These are phyloP conservation scores for Xylariaceae sp. DNA, from an alignment of 2,329 filamentous ascomycete species.

Conservation along the genomic window DNA sequence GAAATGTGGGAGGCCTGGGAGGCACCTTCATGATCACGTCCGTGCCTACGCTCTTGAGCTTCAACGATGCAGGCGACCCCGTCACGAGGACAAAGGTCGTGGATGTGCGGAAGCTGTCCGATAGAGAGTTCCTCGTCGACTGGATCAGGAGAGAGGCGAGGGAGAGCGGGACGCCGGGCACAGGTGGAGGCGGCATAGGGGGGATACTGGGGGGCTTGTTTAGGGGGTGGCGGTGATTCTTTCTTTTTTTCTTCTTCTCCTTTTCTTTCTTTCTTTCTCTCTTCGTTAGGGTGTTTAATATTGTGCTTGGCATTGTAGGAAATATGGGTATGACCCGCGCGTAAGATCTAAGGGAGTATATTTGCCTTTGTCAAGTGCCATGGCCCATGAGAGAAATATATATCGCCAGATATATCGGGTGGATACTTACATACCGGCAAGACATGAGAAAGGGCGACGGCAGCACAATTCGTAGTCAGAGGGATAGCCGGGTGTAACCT, in stretches of 20 bases:
- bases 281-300: neutral
- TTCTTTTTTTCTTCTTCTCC: neutral
- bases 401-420: no score
- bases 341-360: no score
- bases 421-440: no score
- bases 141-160: constrained; percentile 50
- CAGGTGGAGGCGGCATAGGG: constrained; percentile 32
- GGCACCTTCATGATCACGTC: constrained; percentile 53
- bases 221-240: constrained; percentile 22
- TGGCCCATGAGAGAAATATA: no score
- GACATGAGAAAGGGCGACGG: no score
- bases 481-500: no score
- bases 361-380: no score
- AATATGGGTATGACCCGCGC: no score
- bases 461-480: no score
- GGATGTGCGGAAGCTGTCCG: constrained; percentile 44
- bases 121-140: constrained; percentile 45
- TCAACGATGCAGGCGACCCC: constrained; percentile 51
- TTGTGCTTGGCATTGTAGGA: no score
- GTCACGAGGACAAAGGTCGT: constrained; percentile 43
- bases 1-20: constrained; percentile 34
- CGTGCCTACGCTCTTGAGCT: constrained; percentile 53
- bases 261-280: neutral
- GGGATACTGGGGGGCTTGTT: constrained; percentile 29
- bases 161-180: constrained; percentile 40